Base-by-base conservation (phyloP, 495 filamentous ascomycete genomes). In the Aspergillus avenaceus region DNA sequence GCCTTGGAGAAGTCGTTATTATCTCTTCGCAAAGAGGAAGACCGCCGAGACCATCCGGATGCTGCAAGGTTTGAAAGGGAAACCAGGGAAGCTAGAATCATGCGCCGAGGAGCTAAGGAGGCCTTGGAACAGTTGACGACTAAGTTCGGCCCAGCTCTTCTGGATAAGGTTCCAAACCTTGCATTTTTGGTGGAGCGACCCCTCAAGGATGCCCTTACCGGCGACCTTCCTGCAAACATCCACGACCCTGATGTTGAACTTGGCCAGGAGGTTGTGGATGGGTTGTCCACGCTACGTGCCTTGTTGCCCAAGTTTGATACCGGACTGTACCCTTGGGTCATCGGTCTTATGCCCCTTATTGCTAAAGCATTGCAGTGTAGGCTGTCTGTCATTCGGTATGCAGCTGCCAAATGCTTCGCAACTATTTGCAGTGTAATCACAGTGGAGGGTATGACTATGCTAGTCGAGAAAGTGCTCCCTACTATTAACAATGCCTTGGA, bases 381-480 rank as follows among this genome's bases (percentile, higher is more conserved):
- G 52, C 76, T 96, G 8, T 92, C 92, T 9, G 86, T 98, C 0
- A 88, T 97, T 66, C 82, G 93, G 37, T 98, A 98, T 66, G 90
- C 91, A 60, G 93, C 93, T 26, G 95, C 93, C 8, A 98, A 98
- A 66, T 97, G 95, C 64, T 84, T 98, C 64, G 93, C 95, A 8
- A 97, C 92, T 8, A 85, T 97, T 21, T 97, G 95, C 78, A 97
- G 91, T 61, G 88, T 97, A 49, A 91, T 97, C 49, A 89, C 87
- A 3, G 85, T 97, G 14, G 83, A 95, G 43, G 93, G 88, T 24
- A 97, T 97, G 87, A 97, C 91, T 0, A 90, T 91, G 70, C 71
- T 98, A 14, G 93, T 98, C 3, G 90, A 97, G 66, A 86, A 91
- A 49, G 88, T 97, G 1, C 64, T 97, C 28, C 95, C 95, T 8